Evolutionary conservation across 305 asterid genomes (phyloP).

Genomic region (Caryopteris hybrid): DNA sequence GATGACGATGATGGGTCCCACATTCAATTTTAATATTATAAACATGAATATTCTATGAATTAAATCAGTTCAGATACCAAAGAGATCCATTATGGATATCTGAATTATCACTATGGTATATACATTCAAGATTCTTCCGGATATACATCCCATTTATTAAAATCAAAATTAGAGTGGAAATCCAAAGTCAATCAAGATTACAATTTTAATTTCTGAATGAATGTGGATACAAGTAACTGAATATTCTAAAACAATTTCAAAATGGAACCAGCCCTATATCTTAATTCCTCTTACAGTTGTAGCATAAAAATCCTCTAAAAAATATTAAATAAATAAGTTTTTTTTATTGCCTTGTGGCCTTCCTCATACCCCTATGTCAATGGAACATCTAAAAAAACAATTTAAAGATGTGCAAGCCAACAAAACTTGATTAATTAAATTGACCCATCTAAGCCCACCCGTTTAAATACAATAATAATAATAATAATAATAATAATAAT

Average conservation of each 20-base stretch:
- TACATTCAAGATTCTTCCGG: slow-evolving; percentile 27
- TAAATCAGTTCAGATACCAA: slow-evolving; percentile 21
- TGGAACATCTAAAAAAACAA: not conserved
- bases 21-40: not conserved
- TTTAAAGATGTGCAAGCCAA: slow-evolving; percentile 15
- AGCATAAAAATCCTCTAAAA: not conserved
- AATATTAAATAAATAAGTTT: not conserved
- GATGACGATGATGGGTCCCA: slow-evolving; percentile 13
- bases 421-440: not conserved
- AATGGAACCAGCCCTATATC: slow-evolving; percentile 1
- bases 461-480: too few species aligned
- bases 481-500: too few species aligned
- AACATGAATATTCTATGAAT: not conserved
- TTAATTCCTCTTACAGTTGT: not conserved
- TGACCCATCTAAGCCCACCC: not conserved
- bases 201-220: not conserved
- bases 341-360: slow-evolving; percentile 4
- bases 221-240: too few species aligned
- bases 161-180: not conserved
- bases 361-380: slow-evolving; percentile 18
- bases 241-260: not conserved
- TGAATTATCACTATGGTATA: slow-evolving; percentile 26
- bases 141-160: not conserved
- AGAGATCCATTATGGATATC: slow-evolving; percentile 23
- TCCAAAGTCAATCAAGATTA: slow-evolving; percentile 19